These are phyloP conservation scores for Cladorrhinum samala DNA, from an alignment of 495 filamentous ascomycete species.

Conservation along the genomic window DNA sequence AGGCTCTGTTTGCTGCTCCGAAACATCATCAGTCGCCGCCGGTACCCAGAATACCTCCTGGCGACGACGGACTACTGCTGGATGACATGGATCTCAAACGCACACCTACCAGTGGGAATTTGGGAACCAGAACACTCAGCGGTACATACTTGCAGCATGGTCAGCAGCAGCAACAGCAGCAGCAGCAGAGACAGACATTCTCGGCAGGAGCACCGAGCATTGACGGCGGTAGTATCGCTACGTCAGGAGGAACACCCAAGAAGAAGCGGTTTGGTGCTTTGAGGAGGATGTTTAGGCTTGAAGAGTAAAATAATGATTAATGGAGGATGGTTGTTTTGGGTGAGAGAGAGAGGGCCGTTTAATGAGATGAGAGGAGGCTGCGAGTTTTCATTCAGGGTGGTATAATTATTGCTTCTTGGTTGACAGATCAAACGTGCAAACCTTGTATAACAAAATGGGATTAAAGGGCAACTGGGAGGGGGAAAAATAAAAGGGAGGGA, in stretches of 20 bases:
- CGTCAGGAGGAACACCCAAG: conserved; percentile 40
- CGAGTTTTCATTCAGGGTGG: too few relatives aligned
- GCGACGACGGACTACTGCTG: not conserved
- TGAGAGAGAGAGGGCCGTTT: not conserved
- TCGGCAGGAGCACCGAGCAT: conserved; percentile 12
- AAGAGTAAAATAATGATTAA: conserved; percentile 29
- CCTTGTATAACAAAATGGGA: too few relatives aligned
- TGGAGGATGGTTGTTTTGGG: not conserved
- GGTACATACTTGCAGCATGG: not conserved
- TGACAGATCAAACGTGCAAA: too few relatives aligned
- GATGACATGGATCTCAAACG: conserved; percentile 4
- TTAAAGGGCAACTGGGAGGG: too few relatives aligned
- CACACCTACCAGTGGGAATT: conserved; percentile 15
- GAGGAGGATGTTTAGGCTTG: conserved; percentile 51
- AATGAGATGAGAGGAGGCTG: not conserved
- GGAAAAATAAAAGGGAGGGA: too few relatives aligned
- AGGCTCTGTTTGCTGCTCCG: conserved; percentile 3
- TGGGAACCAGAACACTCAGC: conserved; percentile 27
- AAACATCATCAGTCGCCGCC: not conserved
- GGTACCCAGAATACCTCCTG: not conserved
- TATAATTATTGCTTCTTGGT: too few relatives aligned
- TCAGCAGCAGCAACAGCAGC: conserved; percentile 3
- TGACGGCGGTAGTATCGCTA: conserved; percentile 22
- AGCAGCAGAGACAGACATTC: conserved; percentile 14
- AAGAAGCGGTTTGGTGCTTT: conserved; percentile 56